These are phyloP conservation scores for Chenopodium suecicum DNA, from an alignment of 148 eudicot species.

Conservation along the genomic window DNA sequence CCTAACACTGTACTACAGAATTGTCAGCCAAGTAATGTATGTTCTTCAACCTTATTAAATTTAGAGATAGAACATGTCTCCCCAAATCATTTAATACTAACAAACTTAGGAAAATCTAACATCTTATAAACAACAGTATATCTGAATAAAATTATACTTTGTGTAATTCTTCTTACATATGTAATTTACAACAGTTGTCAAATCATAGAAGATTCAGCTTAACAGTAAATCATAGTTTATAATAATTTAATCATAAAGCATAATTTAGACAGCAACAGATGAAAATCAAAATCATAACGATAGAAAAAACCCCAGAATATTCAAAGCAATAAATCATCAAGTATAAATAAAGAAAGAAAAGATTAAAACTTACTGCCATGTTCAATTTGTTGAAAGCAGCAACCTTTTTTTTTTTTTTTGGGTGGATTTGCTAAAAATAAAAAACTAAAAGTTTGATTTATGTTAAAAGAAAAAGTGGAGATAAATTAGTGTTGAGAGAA, in stretches of 20 bases:
- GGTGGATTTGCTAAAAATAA: neutral
- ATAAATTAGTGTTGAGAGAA: neutral
- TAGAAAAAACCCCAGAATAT: slow-evolving; percentile 5
- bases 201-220: neutral
- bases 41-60: neutral
- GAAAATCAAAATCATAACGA: neutral
- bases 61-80: neutral
- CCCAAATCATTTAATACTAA: neutral
- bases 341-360: neutral
- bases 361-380: slow-evolving; percentile 33
- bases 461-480: too few species aligned
- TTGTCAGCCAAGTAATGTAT: neutral
- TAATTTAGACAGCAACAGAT: neutral
- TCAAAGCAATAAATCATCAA: neutral
- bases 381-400: slow-evolving; percentile 8
- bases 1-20: neutral
- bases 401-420: neutral
- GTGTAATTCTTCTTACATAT: too few species aligned
- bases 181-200: too few species aligned
- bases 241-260: neutral
- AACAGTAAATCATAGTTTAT: neutral
- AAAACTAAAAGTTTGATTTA: neutral
- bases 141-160: too few species aligned
- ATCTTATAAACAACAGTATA: neutral
- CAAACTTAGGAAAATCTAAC: neutral